phyloP scores from a whole-genome alignment of 1,139 yeast genomes.

The Nematodospora anomalae region DNA sequence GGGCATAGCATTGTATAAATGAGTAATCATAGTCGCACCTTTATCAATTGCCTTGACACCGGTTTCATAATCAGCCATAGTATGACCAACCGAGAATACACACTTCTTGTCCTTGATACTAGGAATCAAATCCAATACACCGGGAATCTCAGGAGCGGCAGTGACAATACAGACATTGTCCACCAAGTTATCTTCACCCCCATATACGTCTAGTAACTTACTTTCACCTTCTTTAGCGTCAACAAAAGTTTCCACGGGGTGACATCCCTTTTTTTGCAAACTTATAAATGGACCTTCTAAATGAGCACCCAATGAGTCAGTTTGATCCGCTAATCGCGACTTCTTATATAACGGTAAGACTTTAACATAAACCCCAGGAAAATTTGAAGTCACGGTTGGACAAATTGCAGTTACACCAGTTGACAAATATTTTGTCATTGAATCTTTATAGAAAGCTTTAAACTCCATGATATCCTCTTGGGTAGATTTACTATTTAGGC shows the following conservation, averaged over 20 bases:
- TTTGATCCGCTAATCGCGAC: slow-evolving; percentile 34
- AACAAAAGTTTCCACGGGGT: slow-evolving; percentile 56
- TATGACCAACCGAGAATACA: slow-evolving; percentile 59
- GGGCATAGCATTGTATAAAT: slow-evolving; percentile 68
- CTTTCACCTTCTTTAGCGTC: slow-evolving; percentile 43
- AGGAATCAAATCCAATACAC: slow-evolving; percentile 52
- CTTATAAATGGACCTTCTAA: slow-evolving; percentile 65
- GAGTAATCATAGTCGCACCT: slow-evolving; percentile 64
- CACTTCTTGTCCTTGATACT: slow-evolving; percentile 34
- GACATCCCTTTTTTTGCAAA: slow-evolving; percentile 59
- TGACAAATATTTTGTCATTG: slow-evolving; percentile 48
- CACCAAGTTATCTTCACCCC: slow-evolving; percentile 39
- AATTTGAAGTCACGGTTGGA: slow-evolving; percentile 61
- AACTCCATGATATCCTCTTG: slow-evolving; percentile 34
- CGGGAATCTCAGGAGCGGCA: slow-evolving; percentile 63
- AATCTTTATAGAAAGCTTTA: slow-evolving; percentile 38
- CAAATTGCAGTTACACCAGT: slow-evolving; percentile 63
- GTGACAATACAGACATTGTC: slow-evolving; percentile 54
- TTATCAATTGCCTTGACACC: slow-evolving; percentile 49
- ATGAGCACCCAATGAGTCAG: slow-evolving; percentile 65
- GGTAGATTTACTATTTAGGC: slow-evolving; percentile 35
- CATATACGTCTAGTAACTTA: slow-evolving; percentile 46
- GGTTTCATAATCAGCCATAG: slow-evolving; percentile 49
- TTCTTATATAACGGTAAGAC: slow-evolving; percentile 50
- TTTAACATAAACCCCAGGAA: slow-evolving; percentile 51